Conservation (phyloP, 2,329 filamentous ascomycete genomes). For the Lachnellula cervina region DNA sequence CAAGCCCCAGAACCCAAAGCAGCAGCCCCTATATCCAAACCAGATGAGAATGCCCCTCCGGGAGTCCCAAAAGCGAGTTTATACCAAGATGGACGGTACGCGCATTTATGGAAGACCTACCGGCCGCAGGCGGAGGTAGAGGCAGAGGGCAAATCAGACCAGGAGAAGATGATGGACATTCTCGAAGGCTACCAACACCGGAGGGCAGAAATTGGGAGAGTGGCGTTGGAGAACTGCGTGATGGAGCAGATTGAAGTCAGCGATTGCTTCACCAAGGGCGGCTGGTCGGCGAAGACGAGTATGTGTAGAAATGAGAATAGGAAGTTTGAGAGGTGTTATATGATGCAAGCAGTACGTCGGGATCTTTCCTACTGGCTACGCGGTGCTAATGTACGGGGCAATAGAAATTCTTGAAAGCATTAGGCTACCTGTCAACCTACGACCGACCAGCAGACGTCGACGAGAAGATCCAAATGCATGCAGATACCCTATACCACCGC, state of each 20-base stretch:
- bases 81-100: conserved; percentile 67
- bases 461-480: conserved; percentile 92
- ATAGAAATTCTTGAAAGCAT: conserved; percentile 79
- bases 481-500: conserved; percentile 81
- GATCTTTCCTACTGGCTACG: background rate
- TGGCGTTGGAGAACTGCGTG: conserved; percentile 90
- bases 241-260: conserved; percentile 79
- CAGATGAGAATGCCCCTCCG: conserved; percentile 7
- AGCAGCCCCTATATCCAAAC: conserved; percentile 5
- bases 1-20: conserved; percentile 2
- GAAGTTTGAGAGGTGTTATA: conserved; percentile 81
- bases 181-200: conserved; percentile 81
- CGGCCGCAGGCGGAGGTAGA: conserved; percentile 66
- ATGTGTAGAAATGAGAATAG: conserved; percentile 77
- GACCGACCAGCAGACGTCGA: conserved; percentile 64
- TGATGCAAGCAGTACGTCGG: conserved; percentile 68
- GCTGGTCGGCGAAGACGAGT: conserved; percentile 62
- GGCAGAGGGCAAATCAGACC: conserved; percentile 63
- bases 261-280: conserved; percentile 73
- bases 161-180: conserved; percentile 75
- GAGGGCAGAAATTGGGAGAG: conserved; percentile 69
- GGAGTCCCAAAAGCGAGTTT: conserved; percentile 43
- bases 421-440: conserved; percentile 74
- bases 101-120: conserved; percentile 92
- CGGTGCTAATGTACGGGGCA: no score